Evolutionary conservation across 495 filamentous ascomycete genomes (phyloP), one percentile per base, ranked within the genome.

Genomic region (Glonium stellatum): DNA sequence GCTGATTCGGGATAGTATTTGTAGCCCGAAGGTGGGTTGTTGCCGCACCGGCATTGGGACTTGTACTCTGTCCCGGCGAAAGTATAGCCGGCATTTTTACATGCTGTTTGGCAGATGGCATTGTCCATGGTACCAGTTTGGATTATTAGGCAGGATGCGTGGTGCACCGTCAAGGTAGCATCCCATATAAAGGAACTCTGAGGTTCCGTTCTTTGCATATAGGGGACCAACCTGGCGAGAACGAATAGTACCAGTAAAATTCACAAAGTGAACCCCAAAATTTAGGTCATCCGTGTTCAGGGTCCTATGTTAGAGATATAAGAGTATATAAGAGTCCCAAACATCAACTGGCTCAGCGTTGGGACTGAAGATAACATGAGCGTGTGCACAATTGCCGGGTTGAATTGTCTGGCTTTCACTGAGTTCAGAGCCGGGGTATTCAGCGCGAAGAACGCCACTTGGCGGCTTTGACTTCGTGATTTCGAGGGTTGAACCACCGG

Each of bases 21-120:
- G 1, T 31, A 13, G 6, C 41, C 59, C 13, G 68, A 34, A 0
- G 73, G 70, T 18, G 59, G 15, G 27, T 60, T 72, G 21, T 64
- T 73, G 3, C 73, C 77, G 51, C 76, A 77, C 72, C 75, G 78
- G 59, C 78, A 81, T 61, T 80, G 76, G n/a, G 62, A 59, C 19
- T 77, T 71, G 57, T 80, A 81, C 35, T 81, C 67, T 1, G 76
- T 76, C 1, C 76, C 79, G 27, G 77, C 76, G 55, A 79, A 78
- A 5, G 63, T 69, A 39, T 71, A 75, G 5, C 70, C 74, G 8
- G 18, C 51, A 8, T 19, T 51, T 23, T 35, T 15, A 36, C 59
- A 61, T 10, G 59, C 52, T 13, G 15, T n/a, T 27, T 44, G 36
- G 39, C 58, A 65, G 6, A 25, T 31, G 5, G n/a, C 50, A 31